Conservation (phyloP, 208 protist species). For the Trypanosoma boissoni region DNA sequence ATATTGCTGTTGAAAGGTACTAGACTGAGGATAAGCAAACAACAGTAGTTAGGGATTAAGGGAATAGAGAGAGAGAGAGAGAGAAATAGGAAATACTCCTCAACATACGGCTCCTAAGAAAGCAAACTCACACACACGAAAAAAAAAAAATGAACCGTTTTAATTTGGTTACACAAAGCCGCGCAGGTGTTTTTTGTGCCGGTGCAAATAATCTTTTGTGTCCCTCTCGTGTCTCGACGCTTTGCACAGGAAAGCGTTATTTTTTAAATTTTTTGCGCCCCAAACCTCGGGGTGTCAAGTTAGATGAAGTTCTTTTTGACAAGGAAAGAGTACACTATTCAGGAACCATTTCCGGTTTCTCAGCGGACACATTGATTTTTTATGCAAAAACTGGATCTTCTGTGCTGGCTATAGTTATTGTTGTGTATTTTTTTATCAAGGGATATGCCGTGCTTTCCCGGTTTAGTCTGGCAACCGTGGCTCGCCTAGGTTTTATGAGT, state of each 20-base stretch:
- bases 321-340: slow-evolving; percentile 61
- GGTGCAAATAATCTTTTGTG: not conserved
- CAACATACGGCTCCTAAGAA: too few relatives aligned
- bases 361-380: slow-evolving; percentile 76
- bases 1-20: too few relatives aligned
- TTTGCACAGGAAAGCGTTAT: slow-evolving; percentile 11
- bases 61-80: too few relatives aligned
- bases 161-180: too few relatives aligned
- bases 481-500: slow-evolving; percentile 73
- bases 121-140: too few relatives aligned
- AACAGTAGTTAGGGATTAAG: too few relatives aligned
- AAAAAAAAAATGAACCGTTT: too few relatives aligned
- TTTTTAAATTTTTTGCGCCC: slow-evolving; percentile 42
- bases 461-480: slow-evolving; percentile 80
- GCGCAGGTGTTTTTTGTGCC: not conserved
- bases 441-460: slow-evolving; percentile 66
- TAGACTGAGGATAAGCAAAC: too few relatives aligned
- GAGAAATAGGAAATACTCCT: too few relatives aligned
- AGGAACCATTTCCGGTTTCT: slow-evolving; percentile 78
- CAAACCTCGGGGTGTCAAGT: slow-evolving; percentile 38
- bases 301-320: slow-evolving; percentile 76
- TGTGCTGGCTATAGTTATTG: slow-evolving; percentile 25
- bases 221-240: not conserved
- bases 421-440: slow-evolving; percentile 76
- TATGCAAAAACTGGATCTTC: slow-evolving; percentile 66